Base-by-base conservation (phyloP, 2,329 filamentous ascomycete species). In the Parafenestella ontariensis region DNA sequence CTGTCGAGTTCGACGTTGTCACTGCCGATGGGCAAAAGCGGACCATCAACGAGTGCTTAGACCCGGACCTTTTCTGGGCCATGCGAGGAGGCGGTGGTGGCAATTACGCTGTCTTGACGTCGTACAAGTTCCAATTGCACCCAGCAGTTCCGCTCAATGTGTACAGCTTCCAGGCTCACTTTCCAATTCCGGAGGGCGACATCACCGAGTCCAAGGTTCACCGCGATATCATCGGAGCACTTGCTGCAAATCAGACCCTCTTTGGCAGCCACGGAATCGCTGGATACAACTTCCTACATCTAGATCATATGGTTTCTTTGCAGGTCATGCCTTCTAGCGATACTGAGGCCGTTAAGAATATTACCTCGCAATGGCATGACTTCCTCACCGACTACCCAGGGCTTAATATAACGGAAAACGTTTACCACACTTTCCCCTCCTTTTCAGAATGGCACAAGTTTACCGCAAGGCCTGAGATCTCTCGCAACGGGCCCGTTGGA, bases 101-200 rank as follows among this genome's bases (percentile, higher is more conserved):
- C n/a, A 76, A 69, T 7, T 74, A 69, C 36, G 73, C 69, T 6
- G 68, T 74, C n/a, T 53, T 75, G 39, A 70, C 63, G 15, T 70
- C 70, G 2, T 76, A 75, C 59, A 74, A 70, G 55, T 75, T 76
- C 47, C 70, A 73, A 49, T 61, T 75, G 1, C 70, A 75, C 33
- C 66, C 66, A 1, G 63, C 67, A 4, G 69, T 71, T 0, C 69
- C 71, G 17, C 59, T 76, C 51, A 74, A 73, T 44, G 71, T 73
- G 5, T 73, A 74, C 56, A 70, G 65, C 62, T 74, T 76, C 54
- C 66, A 68, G 23, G 73, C 73, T 15, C 51, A 62, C 15, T 72
- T 72, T 49, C 57, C 65, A 2, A 48, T 58, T 26, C 61, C 70
- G 9, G 43, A 58, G 11, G 51, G 54, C n/a, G 63, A 75, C 46